phyloP scores from a whole-genome alignment of 306 rosid species.

The Senna siamea region DNA sequence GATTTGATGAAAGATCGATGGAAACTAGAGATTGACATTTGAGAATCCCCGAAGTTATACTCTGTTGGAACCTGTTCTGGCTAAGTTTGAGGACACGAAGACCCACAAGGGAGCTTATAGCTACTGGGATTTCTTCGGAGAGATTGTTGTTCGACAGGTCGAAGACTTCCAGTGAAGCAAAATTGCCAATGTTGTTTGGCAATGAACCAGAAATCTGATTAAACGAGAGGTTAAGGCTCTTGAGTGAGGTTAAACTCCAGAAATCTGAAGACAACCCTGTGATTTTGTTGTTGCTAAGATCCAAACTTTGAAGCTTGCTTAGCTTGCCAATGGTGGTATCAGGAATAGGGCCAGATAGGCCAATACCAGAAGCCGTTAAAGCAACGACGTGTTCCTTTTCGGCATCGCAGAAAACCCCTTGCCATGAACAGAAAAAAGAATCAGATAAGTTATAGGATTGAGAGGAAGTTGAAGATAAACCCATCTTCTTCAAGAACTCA shows the following conservation, averaged over 20 bases:
- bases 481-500: conserved; percentile 67
- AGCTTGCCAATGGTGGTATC: conserved; percentile 89
- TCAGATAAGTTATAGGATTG: conserved; percentile 61
- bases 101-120: conserved; percentile 62
- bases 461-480: conserved; percentile 43
- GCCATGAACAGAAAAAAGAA: conserved; percentile 81
- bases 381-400: conserved; percentile 49
- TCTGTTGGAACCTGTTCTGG: conserved; percentile 48
- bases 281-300: conserved; percentile 86
- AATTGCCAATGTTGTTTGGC: conserved; percentile 80
- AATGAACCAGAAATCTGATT: conserved; percentile 80
- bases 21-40: conserved; percentile 66
- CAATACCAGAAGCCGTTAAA: conserved; percentile 59
- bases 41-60: conserved; percentile 58
- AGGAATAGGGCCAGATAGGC: conserved; percentile 79
- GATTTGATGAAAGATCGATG: conserved; percentile 77
- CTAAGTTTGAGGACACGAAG: conserved; percentile 53
- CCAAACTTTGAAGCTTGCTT: conserved; percentile 67
- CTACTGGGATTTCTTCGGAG: conserved; percentile 76
- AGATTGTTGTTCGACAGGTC: conserved; percentile 75
- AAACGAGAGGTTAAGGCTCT: conserved; percentile 68
- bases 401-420: conserved; percentile 75
- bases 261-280: conserved; percentile 78
- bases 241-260: conserved; percentile 85
- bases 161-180: conserved; percentile 68